Conservation (phyloP, 2,329 filamentous ascomycete species). For the Cladosporium sp. region DNA sequence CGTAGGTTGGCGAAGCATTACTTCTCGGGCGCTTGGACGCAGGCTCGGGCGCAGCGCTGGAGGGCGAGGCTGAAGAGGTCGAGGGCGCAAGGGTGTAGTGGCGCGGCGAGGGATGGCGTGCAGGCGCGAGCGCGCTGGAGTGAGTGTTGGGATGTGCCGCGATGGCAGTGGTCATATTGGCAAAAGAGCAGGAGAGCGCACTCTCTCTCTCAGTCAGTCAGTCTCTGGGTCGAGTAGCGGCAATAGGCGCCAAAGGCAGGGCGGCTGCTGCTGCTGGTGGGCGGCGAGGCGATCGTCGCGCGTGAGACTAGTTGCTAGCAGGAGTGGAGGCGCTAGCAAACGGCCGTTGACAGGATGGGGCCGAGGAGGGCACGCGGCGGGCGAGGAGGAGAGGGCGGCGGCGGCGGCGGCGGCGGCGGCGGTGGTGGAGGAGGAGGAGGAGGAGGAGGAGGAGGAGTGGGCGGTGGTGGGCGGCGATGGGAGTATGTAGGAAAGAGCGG, state of each 20-base stretch:
- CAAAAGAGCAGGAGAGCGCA: not conserved
- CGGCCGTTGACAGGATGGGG: slow-evolving; percentile 19
- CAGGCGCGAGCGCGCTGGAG: slow-evolving; percentile 37
- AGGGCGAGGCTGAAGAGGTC: slow-evolving; percentile 34
- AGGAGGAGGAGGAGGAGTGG: not conserved
- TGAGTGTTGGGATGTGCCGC: slow-evolving; percentile 44
- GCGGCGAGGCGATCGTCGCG: slow-evolving; percentile 1
- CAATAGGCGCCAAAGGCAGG: slow-evolving; percentile 15
- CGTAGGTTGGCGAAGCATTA: slow-evolving; percentile 36
- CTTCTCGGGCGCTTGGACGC: slow-evolving; percentile 35
- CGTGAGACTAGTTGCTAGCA: slow-evolving; percentile 14
- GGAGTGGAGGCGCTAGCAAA: slow-evolving; percentile 17
- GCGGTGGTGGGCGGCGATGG: not conserved
- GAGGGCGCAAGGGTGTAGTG: slow-evolving; percentile 46
- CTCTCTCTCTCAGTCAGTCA: not conserved
- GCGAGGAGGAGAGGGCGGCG: not conserved
- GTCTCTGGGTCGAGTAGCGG: slow-evolving; percentile 6
- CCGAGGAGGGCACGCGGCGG: slow-evolving; percentile 6
- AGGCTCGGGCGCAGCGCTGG: slow-evolving; percentile 28
- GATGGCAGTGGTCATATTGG: slow-evolving; percentile 48
- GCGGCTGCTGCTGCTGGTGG: slow-evolving; percentile 2
- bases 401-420: slow-evolving; percentile 5
- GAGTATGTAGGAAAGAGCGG: not conserved
- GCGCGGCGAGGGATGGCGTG: slow-evolving; percentile 42
- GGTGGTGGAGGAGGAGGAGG: not conserved